Base-by-base conservation (phyloP, 768 basidiomycete genomes). In the Calvatia gigantea region DNA sequence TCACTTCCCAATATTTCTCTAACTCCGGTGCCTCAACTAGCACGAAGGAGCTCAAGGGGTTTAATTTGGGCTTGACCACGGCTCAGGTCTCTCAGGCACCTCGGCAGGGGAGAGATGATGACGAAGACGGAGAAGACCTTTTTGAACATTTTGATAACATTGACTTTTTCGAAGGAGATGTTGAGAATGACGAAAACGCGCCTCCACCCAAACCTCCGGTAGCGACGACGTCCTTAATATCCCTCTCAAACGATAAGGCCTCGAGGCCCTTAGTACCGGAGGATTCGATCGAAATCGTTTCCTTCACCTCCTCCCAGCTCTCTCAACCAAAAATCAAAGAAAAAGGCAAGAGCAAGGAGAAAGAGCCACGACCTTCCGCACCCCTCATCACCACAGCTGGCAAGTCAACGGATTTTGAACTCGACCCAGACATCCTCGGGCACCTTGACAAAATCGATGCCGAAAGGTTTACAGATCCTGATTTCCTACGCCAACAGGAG, bases 361-460 rank as follows among this genome's bases (percentile, higher is more conserved):
- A 56, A 19, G 52, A 33, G 8, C 32, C 5, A 47, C 23, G 9
- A 38, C 4, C 31, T 23, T 25, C 43, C 12, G 23, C 37, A 38
- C 29, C 27, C 44, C 3, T 28, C 14, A 17, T n/a, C 29, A n/a
- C n/a, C n/a, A n/a, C n/a, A n/a, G n/a, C n/a, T n/a, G n/a, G n/a
- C n/a, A n/a, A n/a, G n/a, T 42, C 37, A 12, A 27, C 17, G 6
- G 46, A 41, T n/a, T 9, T 48, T 12, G 54, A 42, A 12, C 54
- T 39, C 17, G 61, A 60, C n/a, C 54, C 37, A 5, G 60, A 57
- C 7, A 60, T 65, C 57, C 60, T 67, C 55, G 64, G 66, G 23
- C 60, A 59, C 7, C 61, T 73, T 19, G 69, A 70, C 57, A 61
- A 63, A 58, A 59, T 69, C 3, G 72, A 74, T 44, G 41, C 45